These are phyloP conservation scores for Fusarium sp. DNA, from an alignment of 2,329 filamentous ascomycete genomes.

Conservation along the genomic window DNA sequence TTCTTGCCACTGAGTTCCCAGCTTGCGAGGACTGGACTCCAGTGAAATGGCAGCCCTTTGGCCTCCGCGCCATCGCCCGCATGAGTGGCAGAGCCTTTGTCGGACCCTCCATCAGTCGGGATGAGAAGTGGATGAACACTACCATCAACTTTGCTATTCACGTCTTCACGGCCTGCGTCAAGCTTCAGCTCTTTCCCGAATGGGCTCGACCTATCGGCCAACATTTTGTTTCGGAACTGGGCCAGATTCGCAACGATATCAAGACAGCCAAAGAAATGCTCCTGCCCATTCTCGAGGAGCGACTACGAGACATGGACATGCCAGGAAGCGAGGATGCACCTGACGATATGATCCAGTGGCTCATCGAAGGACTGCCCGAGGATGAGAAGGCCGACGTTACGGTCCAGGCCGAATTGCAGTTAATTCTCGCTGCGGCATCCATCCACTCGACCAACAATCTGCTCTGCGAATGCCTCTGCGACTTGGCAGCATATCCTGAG, in stretches of 20 bases:
- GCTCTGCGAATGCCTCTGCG: constrained; percentile 62
- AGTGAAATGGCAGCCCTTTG: constrained; percentile 64
- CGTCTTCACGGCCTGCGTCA: constrained; percentile 60
- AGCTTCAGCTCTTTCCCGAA: constrained; percentile 64
- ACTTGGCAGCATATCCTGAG: constrained; percentile 61
- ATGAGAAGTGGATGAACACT: constrained; percentile 66
- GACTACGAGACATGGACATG: constrained; percentile 56
- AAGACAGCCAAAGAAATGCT: constrained; percentile 58
- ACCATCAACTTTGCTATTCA: constrained; percentile 64
- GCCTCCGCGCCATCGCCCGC: constrained; percentile 64
- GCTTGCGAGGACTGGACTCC: constrained; percentile 67
- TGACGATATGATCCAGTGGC: constrained; percentile 61
- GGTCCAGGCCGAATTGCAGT: constrained; percentile 57
- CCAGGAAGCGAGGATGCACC: constrained; percentile 51
- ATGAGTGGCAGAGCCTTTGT: constrained; percentile 67
- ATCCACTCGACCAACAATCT: constrained; percentile 61
- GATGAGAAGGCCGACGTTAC: constrained; percentile 54
- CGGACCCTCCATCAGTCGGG: constrained; percentile 62
- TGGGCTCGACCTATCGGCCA: constrained; percentile 62
- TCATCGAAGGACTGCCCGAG: constrained; percentile 56
- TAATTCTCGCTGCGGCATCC: constrained; percentile 58
- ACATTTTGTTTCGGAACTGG: constrained; percentile 60
- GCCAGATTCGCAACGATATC: constrained; percentile 59
- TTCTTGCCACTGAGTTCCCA: constrained; percentile 61
- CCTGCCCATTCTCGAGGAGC: constrained; percentile 60